Conservation (phyloP, 805 yeast genomes). For the Metschnikowia kunwiensis region DNA sequence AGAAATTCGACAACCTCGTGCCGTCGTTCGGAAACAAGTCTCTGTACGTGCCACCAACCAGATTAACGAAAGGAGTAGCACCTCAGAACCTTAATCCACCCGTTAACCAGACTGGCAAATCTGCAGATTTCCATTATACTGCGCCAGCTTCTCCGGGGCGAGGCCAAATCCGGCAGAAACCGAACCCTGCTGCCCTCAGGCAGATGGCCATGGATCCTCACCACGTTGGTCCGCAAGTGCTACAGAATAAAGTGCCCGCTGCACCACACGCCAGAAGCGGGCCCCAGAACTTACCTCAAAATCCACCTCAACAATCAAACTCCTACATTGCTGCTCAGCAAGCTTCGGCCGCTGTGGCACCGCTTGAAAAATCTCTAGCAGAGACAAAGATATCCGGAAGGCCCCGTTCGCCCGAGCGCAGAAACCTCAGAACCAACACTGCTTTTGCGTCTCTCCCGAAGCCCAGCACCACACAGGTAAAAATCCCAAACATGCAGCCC, state of each 20-base stretch:
- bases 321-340: slow-evolving; percentile 16
- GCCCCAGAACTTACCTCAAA: neutral
- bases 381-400: slow-evolving; percentile 8
- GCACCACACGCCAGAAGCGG: neutral
- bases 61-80: slow-evolving; percentile 23
- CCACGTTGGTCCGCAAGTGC: neutral
- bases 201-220: slow-evolving; percentile 3
- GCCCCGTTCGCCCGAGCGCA: slow-evolving; percentile 10
- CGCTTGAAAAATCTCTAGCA: slow-evolving; percentile 13
- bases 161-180: slow-evolving; percentile 2
- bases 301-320: slow-evolving; percentile 2
- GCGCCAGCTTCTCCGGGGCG: slow-evolving; percentile 1
- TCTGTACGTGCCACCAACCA: slow-evolving; percentile 33
- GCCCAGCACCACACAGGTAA: too few species aligned
- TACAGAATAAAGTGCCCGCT: neutral
- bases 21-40: slow-evolving; percentile 32
- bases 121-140: slow-evolving; percentile 1
- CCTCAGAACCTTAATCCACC: slow-evolving; percentile 1
- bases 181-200: slow-evolving; percentile 3
- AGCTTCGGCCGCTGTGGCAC: slow-evolving; percentile 7
- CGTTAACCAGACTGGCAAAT: too few species aligned
- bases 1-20: slow-evolving; percentile 31
- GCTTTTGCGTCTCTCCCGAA: slow-evolving; percentile 20
- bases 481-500: too few species aligned
- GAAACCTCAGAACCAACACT: slow-evolving; percentile 20